phyloP scores from a whole-genome alignment of 73 alveolate species.

The Durusdinium trenchii region DNA sequence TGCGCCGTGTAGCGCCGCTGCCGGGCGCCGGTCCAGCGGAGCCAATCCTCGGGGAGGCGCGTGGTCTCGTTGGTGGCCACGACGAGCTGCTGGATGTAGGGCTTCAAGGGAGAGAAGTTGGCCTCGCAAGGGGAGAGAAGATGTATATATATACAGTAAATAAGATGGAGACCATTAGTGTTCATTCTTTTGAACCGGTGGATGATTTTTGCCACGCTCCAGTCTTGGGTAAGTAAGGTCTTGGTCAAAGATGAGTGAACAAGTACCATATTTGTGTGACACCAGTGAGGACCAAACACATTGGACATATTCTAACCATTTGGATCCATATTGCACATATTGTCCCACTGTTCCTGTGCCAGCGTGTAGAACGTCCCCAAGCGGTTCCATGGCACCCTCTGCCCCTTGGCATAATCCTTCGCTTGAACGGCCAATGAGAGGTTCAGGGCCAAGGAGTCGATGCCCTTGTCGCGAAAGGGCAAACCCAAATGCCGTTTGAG shows the following conservation, averaged over 20 bases:
- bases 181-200: not conserved
- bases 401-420: not conserved
- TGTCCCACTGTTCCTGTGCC: not conserved
- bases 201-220: not conserved
- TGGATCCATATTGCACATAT: not conserved
- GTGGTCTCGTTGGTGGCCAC: slow-evolving; percentile 54
- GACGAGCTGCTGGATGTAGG: not conserved
- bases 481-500: not conserved
- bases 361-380: not conserved
- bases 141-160: too few relatives aligned
- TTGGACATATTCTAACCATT: not conserved
- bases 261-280: not conserved
- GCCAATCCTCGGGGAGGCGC: slow-evolving; percentile 25
- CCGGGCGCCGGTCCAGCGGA: not conserved
- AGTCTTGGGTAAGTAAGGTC: not conserved
- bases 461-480: slow-evolving; percentile 31
- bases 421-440: slow-evolving; percentile 39
- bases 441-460: slow-evolving; percentile 46
- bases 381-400: slow-evolving; percentile 6
- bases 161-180: too few relatives aligned
- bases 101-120: not conserved
- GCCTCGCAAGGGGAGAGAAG: not conserved
- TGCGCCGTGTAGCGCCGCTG: not conserved
- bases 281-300: too few relatives aligned
- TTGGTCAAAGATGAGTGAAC: not conserved